A percentile compares a stretch with the other conserved stretches of the same genome.
Conservation (phyloP, 106 monocot species). For the Apostasia ramifera region DNA sequence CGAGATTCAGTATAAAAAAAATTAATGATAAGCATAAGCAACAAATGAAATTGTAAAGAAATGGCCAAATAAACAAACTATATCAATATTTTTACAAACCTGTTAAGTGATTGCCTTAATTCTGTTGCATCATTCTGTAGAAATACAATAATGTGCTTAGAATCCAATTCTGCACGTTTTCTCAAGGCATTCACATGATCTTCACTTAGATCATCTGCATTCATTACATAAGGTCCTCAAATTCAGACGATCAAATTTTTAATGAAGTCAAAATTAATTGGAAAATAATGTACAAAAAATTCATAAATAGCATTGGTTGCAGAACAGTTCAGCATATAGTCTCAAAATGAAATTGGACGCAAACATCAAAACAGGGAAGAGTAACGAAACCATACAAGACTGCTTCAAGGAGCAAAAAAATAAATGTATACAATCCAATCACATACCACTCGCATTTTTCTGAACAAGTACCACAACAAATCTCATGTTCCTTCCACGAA, state of each 20-base stretch:
- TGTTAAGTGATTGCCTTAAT: conserved; percentile 62
- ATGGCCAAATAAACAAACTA: neutral
- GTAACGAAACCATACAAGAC: too few species aligned
- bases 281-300: too few species aligned
- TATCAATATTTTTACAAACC: conserved; percentile 22
- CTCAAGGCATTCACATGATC: conserved; percentile 58
- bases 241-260: neutral
- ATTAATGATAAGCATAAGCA: neutral
- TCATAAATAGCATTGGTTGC: too few species aligned
- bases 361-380: too few species aligned
- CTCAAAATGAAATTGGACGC: too few species aligned
- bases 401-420: too few species aligned
- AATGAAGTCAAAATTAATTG: too few species aligned
- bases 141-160: conserved; percentile 53
- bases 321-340: too few species aligned
- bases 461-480: conserved; percentile 70
- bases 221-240: neutral
- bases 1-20: conserved; percentile 1
- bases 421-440: neutral
- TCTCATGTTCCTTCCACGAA: conserved; percentile 65
- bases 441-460: conserved; percentile 33
- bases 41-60: neutral
- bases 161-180: conserved; percentile 81
- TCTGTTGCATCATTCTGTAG: conserved; percentile 47
- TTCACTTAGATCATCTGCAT: conserved; percentile 66